phyloP scores from a whole-genome alignment of 257 asterid genomes.

The Plantago ovata region DNA sequence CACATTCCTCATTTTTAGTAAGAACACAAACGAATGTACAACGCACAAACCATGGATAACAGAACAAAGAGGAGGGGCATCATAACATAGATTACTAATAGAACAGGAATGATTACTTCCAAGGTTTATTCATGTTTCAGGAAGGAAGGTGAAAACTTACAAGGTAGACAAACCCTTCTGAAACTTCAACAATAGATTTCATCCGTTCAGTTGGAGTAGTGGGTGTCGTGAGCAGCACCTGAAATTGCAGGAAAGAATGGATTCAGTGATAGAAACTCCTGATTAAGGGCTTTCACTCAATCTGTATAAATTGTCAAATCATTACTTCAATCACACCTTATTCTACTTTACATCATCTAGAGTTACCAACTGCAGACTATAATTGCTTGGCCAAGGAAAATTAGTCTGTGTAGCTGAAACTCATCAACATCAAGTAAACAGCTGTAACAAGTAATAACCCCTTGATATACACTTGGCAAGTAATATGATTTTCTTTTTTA shows the following conservation, averaged over 20 bases:
- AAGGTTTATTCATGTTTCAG: neutral
- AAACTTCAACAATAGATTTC: conserved; percentile 71
- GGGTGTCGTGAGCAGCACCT: conserved; percentile 91
- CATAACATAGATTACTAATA: neutral
- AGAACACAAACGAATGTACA: conserved; percentile 1
- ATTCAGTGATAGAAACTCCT: conserved; percentile 2
- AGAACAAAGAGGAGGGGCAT: conserved; percentile 2
- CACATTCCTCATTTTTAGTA: neutral
- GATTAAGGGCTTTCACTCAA: conserved; percentile 1
- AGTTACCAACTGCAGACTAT: conserved; percentile 6
- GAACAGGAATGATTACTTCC: neutral
- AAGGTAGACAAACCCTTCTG: conserved; percentile 89
- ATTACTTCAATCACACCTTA: conserved; percentile 9
- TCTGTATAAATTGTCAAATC: neutral
- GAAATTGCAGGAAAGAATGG: conserved; percentile 16
- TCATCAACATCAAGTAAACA: too few relatives aligned
- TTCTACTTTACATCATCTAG: too few relatives aligned
- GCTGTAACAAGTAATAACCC: too few relatives aligned
- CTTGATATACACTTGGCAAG: too few relatives aligned
- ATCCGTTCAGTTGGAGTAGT: conserved; percentile 74
- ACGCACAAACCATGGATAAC: neutral
- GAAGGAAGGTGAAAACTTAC: conserved; percentile 38
- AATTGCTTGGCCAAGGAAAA: too few relatives aligned
- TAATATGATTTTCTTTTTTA: too few relatives aligned
- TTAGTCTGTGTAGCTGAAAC: too few relatives aligned